Evolutionary conservation across 495 filamentous ascomycete genomes (phyloP).

Genomic region (Penicillium crystallinum): DNA sequence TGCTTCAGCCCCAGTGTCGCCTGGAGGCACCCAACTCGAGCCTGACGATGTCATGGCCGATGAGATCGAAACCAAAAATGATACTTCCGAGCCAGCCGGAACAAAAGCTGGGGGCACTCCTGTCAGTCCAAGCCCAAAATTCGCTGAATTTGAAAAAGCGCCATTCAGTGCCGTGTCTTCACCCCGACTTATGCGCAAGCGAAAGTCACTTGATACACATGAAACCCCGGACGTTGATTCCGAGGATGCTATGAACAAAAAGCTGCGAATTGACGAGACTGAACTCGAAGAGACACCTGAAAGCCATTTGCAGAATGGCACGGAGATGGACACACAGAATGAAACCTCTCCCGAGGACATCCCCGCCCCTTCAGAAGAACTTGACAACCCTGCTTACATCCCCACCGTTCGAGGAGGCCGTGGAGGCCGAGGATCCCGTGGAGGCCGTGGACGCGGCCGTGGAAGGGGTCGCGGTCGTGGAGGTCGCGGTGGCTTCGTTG

Average conservation of each 20-base stretch:
- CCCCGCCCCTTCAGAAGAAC: conserved; percentile 3
- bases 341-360: conserved; percentile 19
- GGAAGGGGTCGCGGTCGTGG: conserved; percentile 37
- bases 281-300: conserved; percentile 19
- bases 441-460: conserved; percentile 25
- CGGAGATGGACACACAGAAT: conserved; percentile 10
- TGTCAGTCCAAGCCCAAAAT: not conserved
- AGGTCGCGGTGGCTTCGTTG: conserved; percentile 24
- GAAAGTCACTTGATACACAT: conserved; percentile 26
- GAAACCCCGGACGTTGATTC: conserved; percentile 10
- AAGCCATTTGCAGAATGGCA: conserved; percentile 19
- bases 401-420: conserved; percentile 28
- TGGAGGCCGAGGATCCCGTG: conserved; percentile 26
- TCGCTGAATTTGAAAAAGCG: not conserved
- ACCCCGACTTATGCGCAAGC: conserved; percentile 25
- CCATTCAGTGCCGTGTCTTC: conserved; percentile 2
- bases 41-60: not conserved
- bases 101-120: not conserved
- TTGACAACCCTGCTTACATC: not conserved
- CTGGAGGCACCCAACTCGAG: not conserved
- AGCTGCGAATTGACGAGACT: conserved; percentile 29
- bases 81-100: not conserved
- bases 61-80: not conserved
- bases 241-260: conserved; percentile 21
- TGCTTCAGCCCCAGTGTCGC: conserved; percentile 4